Percentiles rank a stretch among this genome's conserved stretches.
phyloP scores from a whole-genome alignment of 2,329 filamentous ascomycete genomes.

The Calycina marina region DNA sequence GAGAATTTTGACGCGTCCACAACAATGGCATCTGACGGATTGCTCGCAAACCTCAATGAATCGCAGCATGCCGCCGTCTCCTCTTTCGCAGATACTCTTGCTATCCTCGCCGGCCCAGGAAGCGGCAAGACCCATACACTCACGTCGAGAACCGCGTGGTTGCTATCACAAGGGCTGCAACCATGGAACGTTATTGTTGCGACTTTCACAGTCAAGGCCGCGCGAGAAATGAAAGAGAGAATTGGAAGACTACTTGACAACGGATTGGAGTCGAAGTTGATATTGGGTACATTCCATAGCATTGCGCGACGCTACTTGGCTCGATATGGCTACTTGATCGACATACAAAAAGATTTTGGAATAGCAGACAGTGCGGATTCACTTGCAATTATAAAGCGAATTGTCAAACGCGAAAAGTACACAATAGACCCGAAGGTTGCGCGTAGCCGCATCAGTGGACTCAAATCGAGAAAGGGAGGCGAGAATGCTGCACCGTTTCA shows the following conservation, averaged over 20 bases:
- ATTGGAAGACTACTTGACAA: constrained; percentile 71
- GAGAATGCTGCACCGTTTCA: constrained; percentile 17
- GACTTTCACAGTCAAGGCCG: constrained; percentile 94
- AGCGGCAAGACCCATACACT: constrained; percentile 92
- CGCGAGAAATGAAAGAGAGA: constrained; percentile 82
- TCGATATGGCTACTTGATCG: constrained; percentile 72
- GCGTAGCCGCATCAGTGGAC: constrained; percentile 62
- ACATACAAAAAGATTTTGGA: constrained; percentile 68
- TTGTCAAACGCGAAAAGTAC: constrained; percentile 60
- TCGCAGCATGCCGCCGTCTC: constrained; percentile 51
- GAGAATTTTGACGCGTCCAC: not conserved
- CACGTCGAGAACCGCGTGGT: constrained; percentile 81
- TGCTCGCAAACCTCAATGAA: constrained; percentile 47
- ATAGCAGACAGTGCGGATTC: constrained; percentile 81
- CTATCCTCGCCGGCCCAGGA: constrained; percentile 52
- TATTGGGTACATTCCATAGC: constrained; percentile 90
- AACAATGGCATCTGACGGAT: constrained; percentile 16
- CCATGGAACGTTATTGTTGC: constrained; percentile 88
- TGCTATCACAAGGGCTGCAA: constrained; percentile 58
- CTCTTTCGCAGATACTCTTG: constrained; percentile 39
- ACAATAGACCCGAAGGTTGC: constrained; percentile 55
- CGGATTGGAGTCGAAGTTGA: constrained; percentile 57
- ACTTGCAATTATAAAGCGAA: constrained; percentile 63
- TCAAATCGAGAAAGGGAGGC: constrained; percentile 39
- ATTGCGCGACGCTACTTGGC: constrained; percentile 75